A percentile compares a stretch with the other conserved stretches of the same genome.
These are phyloP conservation scores for Larix sibirica DNA, from an alignment of 83 land plant species.

Conservation along the genomic window DNA sequence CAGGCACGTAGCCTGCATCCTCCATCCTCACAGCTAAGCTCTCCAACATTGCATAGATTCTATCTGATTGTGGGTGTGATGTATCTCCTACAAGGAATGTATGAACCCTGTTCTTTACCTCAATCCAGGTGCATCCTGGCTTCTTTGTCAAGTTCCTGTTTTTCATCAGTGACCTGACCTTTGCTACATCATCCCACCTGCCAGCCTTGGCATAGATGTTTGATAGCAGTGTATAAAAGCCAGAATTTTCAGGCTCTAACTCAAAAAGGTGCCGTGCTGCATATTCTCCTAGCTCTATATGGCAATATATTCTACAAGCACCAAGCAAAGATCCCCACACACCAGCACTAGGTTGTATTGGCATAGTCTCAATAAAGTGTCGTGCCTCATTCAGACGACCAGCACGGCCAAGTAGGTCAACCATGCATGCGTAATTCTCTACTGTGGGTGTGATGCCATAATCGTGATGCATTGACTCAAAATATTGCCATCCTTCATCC, in stretches of 20 bases:
- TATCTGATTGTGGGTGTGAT: background rate
- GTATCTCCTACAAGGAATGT: background rate
- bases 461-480: background rate
- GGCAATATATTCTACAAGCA: conserved; percentile 6
- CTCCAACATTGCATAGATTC: background rate
- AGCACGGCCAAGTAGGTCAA: conserved; percentile 17
- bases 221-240: conserved; percentile 6
- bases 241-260: conserved; percentile 13
- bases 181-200: conserved; percentile 14
- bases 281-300: conserved; percentile 8
- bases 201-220: conserved; percentile 13
- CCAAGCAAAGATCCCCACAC: conserved; percentile 13
- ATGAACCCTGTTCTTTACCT: background rate
- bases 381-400: conserved; percentile 3
- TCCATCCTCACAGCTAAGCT: background rate
- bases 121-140: conserved; percentile 8
- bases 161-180: conserved; percentile 14
- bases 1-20: conserved; percentile 11
- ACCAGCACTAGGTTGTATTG: background rate
- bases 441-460: conserved; percentile 2
- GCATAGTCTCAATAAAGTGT: conserved; percentile 9
- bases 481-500: background rate
- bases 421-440: conserved; percentile 12
- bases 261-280: background rate
- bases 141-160: background rate